Conservation (phyloP, 495 filamentous ascomycete genomes). For the Penicillium waksmanii region DNA sequence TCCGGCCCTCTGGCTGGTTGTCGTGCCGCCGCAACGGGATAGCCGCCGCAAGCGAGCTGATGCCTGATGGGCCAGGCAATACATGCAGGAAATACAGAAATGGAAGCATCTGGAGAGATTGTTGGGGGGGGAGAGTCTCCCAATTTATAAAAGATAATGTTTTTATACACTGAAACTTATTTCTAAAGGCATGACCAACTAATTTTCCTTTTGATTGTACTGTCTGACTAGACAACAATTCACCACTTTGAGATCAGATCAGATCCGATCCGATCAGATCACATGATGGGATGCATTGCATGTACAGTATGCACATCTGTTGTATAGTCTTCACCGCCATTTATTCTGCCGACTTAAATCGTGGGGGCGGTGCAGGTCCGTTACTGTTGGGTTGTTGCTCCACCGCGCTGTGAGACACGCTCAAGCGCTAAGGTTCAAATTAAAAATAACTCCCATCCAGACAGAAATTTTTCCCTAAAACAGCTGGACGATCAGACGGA, state of each 20-base stretch:
- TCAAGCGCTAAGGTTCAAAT: constrained; percentile 21
- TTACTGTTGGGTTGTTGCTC: constrained; percentile 4
- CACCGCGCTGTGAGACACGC: constrained; percentile 27
- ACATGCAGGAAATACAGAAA: not conserved
- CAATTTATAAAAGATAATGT: not conserved
- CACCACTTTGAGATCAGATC: too few relatives aligned
- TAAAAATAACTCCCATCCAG: constrained; percentile 29
- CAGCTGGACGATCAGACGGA: constrained; percentile 16
- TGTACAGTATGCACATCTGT: too few relatives aligned
- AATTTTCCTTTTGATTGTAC: too few relatives aligned
- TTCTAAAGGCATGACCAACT: not conserved
- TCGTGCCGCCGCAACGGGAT: constrained; percentile 51
- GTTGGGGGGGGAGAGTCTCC: not conserved
- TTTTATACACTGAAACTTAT: not conserved
- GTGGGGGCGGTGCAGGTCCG: not conserved
- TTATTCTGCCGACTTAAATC: too few relatives aligned
- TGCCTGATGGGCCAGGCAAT: constrained; percentile 32
- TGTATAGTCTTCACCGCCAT: too few relatives aligned
- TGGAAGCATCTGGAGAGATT: not conserved
- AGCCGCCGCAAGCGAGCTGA: constrained; percentile 49
- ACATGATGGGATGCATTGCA: too few relatives aligned
- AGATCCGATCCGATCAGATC: too few relatives aligned
- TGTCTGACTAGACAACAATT: too few relatives aligned
- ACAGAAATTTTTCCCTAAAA: not conserved
- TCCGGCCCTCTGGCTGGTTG: constrained; percentile 50